These are phyloP conservation scores for barrel medic (Medicago truncatula) DNA, from an alignment of 306 rosid species.

Conservation along the genomic window MtrunA17r5.0-ANR NC_053043.1:37130501-37131000, in stretches of 20 bases:
- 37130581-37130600: background rate
- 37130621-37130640: conserved; percentile 30
- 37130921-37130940: conserved; percentile 53
- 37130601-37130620: conserved; percentile 41
- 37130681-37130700: conserved; percentile 49
- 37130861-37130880: conserved; percentile 38
- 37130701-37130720: background rate
- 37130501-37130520: no score
- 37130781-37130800: background rate
- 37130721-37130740: conserved; percentile 38
- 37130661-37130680: conserved; percentile 47
- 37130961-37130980: conserved; percentile 39
- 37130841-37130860: conserved; percentile 49
- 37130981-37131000: conserved; percentile 50
- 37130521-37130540: no score
- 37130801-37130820: conserved; percentile 53
- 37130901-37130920: conserved; percentile 20
- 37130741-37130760: conserved; percentile 25
- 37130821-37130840: conserved; percentile 53
- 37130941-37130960: conserved; percentile 38
- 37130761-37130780: conserved; percentile 29
- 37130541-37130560: background rate
- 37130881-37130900: conserved; percentile 34
- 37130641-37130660: conserved; percentile 46
- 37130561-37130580: no score